phyloP scores from a whole-genome alignment of 164 flowering plant genomes.

The Magnolia officinalis region DNA sequence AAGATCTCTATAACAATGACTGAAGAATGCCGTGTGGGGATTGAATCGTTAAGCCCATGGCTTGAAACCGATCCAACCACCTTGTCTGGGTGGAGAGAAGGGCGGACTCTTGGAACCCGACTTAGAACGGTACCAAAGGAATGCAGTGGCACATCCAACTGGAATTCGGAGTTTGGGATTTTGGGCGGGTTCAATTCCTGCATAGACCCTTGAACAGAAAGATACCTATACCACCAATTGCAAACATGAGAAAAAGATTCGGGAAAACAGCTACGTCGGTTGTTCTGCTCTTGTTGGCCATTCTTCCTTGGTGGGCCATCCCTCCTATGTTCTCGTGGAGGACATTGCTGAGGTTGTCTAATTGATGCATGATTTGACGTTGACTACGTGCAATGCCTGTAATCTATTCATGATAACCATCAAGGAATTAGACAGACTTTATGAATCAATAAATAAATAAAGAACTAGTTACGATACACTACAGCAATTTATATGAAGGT shows the following conservation, averaged over 20 bases:
- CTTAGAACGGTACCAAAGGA: not conserved
- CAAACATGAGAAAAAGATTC: constrained; percentile 50
- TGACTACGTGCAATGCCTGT: constrained; percentile 54
- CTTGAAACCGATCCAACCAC: not conserved
- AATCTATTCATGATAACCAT: constrained; percentile 38
- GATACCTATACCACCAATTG: constrained; percentile 55
- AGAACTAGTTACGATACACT: no score
- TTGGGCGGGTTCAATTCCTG: constrained; percentile 24
- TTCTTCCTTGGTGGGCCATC: constrained; percentile 37
- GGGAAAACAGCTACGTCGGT: constrained; percentile 29
- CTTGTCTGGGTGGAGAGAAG: not conserved
- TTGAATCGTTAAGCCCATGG: not conserved
- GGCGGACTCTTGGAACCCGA: no score
- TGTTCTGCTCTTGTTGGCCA: constrained; percentile 15
- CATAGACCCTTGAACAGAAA: constrained; percentile 39
- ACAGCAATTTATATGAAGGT: no score
- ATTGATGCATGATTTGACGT: constrained; percentile 72
- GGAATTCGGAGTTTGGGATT: not conserved
- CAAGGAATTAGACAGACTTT: not conserved
- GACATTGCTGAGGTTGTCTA: constrained; percentile 63
- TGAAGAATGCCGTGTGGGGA: not conserved
- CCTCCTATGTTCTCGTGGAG: constrained; percentile 54
- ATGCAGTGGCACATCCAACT: no score
- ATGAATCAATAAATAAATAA: no score
- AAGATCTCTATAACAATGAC: not conserved